Evolutionary conservation across 2,329 filamentous ascomycete genomes (phyloP).

Genomic region (Fusarium ramigenum): DNA sequence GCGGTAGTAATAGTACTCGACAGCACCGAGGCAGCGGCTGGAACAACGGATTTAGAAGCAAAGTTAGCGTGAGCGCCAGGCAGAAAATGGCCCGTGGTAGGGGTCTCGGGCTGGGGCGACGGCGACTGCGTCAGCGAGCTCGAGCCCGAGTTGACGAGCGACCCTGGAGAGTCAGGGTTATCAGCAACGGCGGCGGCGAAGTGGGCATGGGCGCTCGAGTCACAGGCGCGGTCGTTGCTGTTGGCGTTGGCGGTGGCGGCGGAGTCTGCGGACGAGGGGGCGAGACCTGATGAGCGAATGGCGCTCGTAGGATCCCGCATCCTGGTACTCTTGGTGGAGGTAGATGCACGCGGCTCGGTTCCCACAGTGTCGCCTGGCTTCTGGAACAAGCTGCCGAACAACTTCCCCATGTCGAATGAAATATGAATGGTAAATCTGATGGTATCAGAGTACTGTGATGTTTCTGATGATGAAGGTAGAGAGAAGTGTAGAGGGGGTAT

Average conservation of each 20-base stretch:
- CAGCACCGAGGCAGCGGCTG: slow-evolving; percentile 41
- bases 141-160: slow-evolving; percentile 47
- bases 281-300: slow-evolving; percentile 35
- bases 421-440: background rate
- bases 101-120: slow-evolving; percentile 50
- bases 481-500: background rate
- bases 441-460: background rate
- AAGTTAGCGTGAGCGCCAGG: slow-evolving; percentile 42
- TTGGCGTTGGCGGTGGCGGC: slow-evolving; percentile 40
- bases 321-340: slow-evolving; percentile 32
- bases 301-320: slow-evolving; percentile 25
- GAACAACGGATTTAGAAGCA: slow-evolving; percentile 36
- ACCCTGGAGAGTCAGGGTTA: slow-evolving; percentile 48
- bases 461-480: background rate
- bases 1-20: slow-evolving; percentile 37
- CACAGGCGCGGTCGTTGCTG: slow-evolving; percentile 33
- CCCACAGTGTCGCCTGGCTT: slow-evolving; percentile 39
- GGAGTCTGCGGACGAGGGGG: slow-evolving; percentile 36
- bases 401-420: slow-evolving; percentile 6
- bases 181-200: slow-evolving; percentile 40
- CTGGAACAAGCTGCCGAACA: slow-evolving; percentile 29
- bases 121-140: slow-evolving; percentile 50
- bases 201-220: slow-evolving; percentile 40
- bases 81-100: slow-evolving; percentile 42
- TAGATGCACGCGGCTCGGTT: slow-evolving; percentile 34